phyloP scores from a whole-genome alignment of 2,329 filamentous ascomycete species.

The Monosporascus sp. region DNA sequence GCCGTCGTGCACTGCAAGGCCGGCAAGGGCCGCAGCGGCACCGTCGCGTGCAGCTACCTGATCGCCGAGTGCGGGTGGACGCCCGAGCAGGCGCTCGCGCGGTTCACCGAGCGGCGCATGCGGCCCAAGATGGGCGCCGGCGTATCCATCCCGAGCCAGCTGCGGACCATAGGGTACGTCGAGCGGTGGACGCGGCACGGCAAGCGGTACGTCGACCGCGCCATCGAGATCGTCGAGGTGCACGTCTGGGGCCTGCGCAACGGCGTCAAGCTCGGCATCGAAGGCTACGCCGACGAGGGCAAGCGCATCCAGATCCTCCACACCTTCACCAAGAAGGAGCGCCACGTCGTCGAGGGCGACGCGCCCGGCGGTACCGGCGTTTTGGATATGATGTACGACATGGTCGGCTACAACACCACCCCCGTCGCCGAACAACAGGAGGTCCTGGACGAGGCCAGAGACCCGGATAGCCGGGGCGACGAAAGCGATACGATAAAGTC shows the following conservation, averaged over 20 bases:
- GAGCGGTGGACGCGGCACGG: conserved; percentile 72
- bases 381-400: conserved; percentile 47
- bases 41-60: conserved; percentile 80
- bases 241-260: conserved; percentile 85
- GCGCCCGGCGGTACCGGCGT: conserved; percentile 44
- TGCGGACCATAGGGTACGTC: conserved; percentile 83
- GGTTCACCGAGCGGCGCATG: conserved; percentile 80
- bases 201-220: conserved; percentile 76
- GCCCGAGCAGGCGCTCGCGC: conserved; percentile 44
- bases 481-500: conserved; percentile 1
- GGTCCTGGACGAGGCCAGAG: conserved; percentile 30
- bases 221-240: conserved; percentile 80
- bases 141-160: conserved; percentile 87
- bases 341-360: conserved; percentile 58
- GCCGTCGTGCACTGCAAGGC: conserved; percentile 96
- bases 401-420: conserved; percentile 36
- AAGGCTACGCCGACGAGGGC: conserved; percentile 84
- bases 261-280: conserved; percentile 80
- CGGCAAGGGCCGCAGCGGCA: conserved; percentile 89
- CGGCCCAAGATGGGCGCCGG: conserved; percentile 80
- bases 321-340: conserved; percentile 69
- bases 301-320: conserved; percentile 81
- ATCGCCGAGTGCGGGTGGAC: conserved; percentile 74
- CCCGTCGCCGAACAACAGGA: conserved; percentile 27
- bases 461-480: conserved; percentile 6